A percentile compares a stretch with the other conserved stretches of the same genome.
phyloP scores from a whole-genome alignment of 768 basidiomycete genomes.

The Collybia mongolica region DNA sequence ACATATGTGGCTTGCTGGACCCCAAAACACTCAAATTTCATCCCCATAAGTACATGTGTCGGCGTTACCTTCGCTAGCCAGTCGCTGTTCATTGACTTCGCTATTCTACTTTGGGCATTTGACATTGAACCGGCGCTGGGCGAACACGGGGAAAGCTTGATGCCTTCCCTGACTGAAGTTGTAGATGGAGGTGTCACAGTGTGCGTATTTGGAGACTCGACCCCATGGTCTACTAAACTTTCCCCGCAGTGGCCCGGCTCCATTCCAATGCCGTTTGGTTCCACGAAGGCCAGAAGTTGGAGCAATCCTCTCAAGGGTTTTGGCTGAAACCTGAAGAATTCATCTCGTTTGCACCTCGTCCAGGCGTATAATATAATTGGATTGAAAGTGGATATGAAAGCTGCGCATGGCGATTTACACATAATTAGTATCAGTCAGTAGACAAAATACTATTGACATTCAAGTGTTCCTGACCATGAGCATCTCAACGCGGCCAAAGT shows the following conservation, averaged over 20 bases:
- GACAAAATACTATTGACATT: too few species aligned
- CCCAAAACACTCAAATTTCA: not conserved
- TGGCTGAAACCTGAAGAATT: too few species aligned
- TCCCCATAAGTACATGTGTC: not conserved
- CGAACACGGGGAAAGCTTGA: not conserved
- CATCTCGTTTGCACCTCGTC: too few species aligned
- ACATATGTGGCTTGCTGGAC: too few species aligned
- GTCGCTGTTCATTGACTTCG: constrained; percentile 3
- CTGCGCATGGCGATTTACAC: too few species aligned
- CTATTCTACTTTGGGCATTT: not conserved
- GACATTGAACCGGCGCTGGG: not conserved
- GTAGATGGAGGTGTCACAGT: not conserved
- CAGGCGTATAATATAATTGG: too few species aligned
- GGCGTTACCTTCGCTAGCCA: not conserved
- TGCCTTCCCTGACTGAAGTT: constrained; percentile 1
- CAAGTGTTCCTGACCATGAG: too few species aligned
- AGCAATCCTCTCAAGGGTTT: not conserved
- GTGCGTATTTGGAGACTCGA: too few species aligned
- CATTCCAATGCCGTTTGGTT: constrained; percentile 1
- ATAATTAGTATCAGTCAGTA: too few species aligned
- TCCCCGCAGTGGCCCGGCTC: not conserved
- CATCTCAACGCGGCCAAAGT: too few species aligned
- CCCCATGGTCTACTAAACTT: too few species aligned
- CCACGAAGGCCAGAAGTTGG: not conserved
- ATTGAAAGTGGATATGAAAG: too few species aligned